Conservation (phyloP, 2,329 filamentous ascomycete species). For the Hortaea werneckii region DNA sequence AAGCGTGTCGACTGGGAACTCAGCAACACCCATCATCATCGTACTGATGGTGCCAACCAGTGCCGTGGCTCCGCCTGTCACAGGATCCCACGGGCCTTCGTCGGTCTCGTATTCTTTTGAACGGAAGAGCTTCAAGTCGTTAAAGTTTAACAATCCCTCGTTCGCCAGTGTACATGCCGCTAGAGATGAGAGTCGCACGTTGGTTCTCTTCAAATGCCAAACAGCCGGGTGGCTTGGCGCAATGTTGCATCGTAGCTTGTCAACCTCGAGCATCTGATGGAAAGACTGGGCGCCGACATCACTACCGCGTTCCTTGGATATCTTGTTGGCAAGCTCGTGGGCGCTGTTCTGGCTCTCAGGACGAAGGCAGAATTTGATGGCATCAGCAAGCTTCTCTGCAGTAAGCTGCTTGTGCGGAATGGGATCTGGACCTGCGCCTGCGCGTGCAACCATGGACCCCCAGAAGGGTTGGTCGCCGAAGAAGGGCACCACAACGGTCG, state of each 20-base stretch:
- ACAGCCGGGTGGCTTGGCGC: constrained; percentile 59
- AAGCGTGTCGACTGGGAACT: constrained; percentile 51
- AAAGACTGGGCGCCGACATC: constrained; percentile 35
- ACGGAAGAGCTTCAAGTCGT: constrained; percentile 60
- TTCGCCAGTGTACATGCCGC: constrained; percentile 61
- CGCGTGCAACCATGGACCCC: constrained; percentile 42
- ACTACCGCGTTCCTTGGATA: constrained; percentile 34
- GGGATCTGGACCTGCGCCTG: constrained; percentile 40
- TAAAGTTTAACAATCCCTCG: constrained; percentile 54
- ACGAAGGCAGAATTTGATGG: constrained; percentile 36
- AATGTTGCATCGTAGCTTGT: constrained; percentile 59
- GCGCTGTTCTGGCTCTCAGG: constrained; percentile 29
- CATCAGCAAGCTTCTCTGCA: constrained; percentile 33
- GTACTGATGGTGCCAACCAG: constrained; percentile 73
- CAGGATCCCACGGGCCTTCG: constrained; percentile 67
- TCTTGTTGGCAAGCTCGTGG: constrained; percentile 29
- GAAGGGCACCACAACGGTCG: constrained; percentile 47
- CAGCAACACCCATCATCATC: constrained; percentile 73
- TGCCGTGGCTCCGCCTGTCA: constrained; percentile 66
- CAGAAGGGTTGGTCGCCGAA: constrained; percentile 50
- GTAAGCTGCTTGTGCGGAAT: constrained; percentile 39
- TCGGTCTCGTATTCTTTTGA: constrained; percentile 64
- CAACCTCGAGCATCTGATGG: constrained; percentile 46
- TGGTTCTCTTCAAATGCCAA: constrained; percentile 62
- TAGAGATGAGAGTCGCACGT: constrained; percentile 59